These are phyloP conservation scores for Amanita molliuscula DNA, from an alignment of 768 basidiomycete species.

Conservation along the genomic window DNA sequence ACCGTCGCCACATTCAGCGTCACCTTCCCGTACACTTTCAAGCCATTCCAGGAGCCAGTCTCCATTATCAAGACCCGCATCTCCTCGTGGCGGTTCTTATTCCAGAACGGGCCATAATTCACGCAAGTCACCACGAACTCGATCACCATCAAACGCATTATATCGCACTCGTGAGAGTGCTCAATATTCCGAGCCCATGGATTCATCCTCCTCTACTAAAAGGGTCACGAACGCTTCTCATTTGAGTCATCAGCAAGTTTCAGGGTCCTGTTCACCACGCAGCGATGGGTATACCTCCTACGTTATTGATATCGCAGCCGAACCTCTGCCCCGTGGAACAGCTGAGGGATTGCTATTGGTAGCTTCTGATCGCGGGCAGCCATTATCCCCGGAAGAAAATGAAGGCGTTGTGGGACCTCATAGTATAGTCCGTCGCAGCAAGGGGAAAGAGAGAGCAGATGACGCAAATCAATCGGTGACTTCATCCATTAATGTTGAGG, in stretches of 20 bases:
- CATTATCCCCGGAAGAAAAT: neutral
- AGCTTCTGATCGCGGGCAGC: neutral
- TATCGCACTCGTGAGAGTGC: slow-evolving; percentile 19
- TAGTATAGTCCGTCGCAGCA: neutral
- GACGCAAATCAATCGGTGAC: neutral
- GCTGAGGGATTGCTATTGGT: neutral
- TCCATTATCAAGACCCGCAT: neutral
- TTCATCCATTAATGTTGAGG: neutral
- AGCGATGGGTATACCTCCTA: neutral
- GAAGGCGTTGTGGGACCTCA: neutral
- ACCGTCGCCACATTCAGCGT: slow-evolving; percentile 12
- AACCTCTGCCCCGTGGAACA: neutral
- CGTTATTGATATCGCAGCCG: neutral
- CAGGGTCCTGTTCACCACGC: neutral
- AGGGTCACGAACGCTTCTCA: neutral
- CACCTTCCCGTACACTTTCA: slow-evolving; percentile 17
- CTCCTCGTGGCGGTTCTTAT: neutral
- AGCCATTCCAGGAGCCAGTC: neutral
- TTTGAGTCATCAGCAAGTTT: neutral
- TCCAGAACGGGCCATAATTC: neutral
- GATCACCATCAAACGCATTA: slow-evolving; percentile 23
- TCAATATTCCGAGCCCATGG: neutral
- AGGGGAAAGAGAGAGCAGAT: slow-evolving; percentile 3
- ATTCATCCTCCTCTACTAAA: no score
- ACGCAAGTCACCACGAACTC: slow-evolving; percentile 7